phyloP scores from a whole-genome alignment of 306 rosid species.

The Vachellia pachyceras region DNA sequence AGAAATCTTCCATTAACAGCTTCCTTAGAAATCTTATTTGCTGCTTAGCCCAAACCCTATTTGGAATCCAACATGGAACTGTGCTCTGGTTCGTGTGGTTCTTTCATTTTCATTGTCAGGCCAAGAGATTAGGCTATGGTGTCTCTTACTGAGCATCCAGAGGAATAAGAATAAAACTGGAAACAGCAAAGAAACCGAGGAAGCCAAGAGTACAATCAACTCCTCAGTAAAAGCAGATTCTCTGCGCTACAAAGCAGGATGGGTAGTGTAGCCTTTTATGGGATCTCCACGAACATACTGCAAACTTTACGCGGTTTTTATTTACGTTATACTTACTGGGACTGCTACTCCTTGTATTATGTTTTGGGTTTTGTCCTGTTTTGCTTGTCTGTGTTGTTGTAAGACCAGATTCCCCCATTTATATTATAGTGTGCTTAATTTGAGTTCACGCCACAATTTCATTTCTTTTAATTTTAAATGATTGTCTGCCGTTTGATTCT shows the following conservation, averaged over 20 bases:
- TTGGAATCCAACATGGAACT: conserved; percentile 29
- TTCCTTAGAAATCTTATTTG: conserved; percentile 27
- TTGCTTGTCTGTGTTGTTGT: conserved; percentile 31
- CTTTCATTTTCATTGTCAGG: conserved; percentile 54
- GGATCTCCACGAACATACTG: neutral
- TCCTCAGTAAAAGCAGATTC: conserved; percentile 8
- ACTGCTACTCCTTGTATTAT: conserved; percentile 17
- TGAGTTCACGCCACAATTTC: too few relatives aligned
- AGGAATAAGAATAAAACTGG: conserved; percentile 36
- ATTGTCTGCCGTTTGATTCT: neutral
- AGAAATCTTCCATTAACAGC: neutral
- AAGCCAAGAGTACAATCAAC: conserved; percentile 17
- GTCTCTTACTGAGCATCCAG: conserved; percentile 43
- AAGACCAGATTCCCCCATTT: conserved; percentile 31
- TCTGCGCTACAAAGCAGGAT: neutral
- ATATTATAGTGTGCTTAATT: neutral
- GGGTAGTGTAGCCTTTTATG: conserved; percentile 22
- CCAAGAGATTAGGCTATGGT: conserved; percentile 19
- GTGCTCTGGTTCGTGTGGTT: conserved; percentile 13
- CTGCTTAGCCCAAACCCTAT: conserved; percentile 29
- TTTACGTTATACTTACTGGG: neutral
- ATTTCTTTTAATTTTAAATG: too few relatives aligned
- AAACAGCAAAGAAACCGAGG: conserved; percentile 23
- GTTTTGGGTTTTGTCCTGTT: conserved; percentile 41
- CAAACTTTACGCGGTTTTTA: neutral